Evolutionary conservation across 2,329 filamentous ascomycete species (phyloP).

Genomic region (Botrytis galanthina): DNA sequence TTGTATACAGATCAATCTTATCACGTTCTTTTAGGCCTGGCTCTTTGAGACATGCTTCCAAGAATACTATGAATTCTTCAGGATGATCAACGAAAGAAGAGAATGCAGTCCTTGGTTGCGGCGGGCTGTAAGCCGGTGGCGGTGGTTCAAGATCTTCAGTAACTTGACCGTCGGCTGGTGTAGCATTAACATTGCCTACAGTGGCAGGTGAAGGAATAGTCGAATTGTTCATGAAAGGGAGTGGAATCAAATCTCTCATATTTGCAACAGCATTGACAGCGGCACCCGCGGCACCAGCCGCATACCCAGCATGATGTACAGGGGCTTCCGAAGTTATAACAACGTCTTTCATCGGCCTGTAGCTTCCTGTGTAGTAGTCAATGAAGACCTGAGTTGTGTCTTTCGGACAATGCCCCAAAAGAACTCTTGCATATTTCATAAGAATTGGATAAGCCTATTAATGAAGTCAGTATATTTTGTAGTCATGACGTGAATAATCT

Average conservation of each 20-base stretch:
- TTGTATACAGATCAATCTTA: slow-evolving; percentile 85
- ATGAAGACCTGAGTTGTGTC: slow-evolving; percentile 87
- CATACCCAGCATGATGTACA: slow-evolving; percentile 34
- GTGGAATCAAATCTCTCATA: slow-evolving; percentile 74
- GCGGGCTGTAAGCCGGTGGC: slow-evolving; percentile 65
- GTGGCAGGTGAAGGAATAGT: slow-evolving; percentile 53
- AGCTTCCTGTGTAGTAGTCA: slow-evolving; percentile 89
- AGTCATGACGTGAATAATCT: slow-evolving; percentile 37
- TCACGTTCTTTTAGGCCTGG: slow-evolving; percentile 69
- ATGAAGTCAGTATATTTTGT: slow-evolving; percentile 18
- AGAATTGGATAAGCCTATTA: slow-evolving; percentile 76
- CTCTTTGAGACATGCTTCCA: slow-evolving; percentile 81
- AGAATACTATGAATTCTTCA: slow-evolving; percentile 84
- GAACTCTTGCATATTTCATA: slow-evolving; percentile 91
- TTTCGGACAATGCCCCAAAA: slow-evolving; percentile 81
- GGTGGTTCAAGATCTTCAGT: slow-evolving; percentile 48
- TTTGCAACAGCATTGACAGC: slow-evolving; percentile 82
- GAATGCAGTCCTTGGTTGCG: slow-evolving; percentile 84
- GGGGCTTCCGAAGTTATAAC: slow-evolving; percentile 30
- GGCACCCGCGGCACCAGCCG: slow-evolving; percentile 50
- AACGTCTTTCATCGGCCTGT: slow-evolving; percentile 66
- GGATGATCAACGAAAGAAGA: slow-evolving; percentile 95
- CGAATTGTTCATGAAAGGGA: slow-evolving; percentile 78
- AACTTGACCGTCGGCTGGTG: slow-evolving; percentile 53
- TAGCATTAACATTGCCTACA: slow-evolving; percentile 50